phyloP scores from a whole-genome alignment of 208 protist genomes.

The Crithidia acanthocephali region DNA sequence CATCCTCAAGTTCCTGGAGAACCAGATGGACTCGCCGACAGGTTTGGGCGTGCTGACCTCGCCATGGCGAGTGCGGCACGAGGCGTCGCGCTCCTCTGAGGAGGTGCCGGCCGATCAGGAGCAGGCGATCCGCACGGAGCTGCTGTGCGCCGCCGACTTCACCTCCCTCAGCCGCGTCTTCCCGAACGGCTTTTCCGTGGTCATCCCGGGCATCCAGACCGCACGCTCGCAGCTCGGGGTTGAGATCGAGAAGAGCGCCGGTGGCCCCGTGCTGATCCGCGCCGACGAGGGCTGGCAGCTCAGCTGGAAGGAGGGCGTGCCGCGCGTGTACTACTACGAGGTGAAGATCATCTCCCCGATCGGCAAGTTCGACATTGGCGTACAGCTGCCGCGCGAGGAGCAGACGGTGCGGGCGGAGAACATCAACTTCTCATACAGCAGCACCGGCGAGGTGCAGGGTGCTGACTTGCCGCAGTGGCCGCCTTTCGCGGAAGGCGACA shows the following conservation, averaged over 20 bases:
- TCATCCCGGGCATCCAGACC: conserved; percentile 67
- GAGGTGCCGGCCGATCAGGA: conserved; percentile 37
- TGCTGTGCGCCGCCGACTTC: conserved; percentile 68
- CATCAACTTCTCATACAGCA: conserved; percentile 69
- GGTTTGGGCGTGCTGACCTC: conserved; percentile 48
- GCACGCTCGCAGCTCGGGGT: conserved; percentile 68
- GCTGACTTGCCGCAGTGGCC: conserved; percentile 40
- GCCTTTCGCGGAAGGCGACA: conserved; percentile 74
- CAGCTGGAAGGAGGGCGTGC: conserved; percentile 71
- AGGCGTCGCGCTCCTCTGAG: conserved; percentile 19
- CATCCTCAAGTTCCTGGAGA: conserved; percentile 61
- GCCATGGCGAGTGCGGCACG: conserved; percentile 49
- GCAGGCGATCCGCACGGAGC: conserved; percentile 45
- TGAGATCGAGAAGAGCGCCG: conserved; percentile 67
- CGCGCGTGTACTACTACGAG: conserved; percentile 89
- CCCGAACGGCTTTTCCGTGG: conserved; percentile 86
- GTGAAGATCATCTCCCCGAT: conserved; percentile 61
- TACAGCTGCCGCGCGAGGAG: conserved; percentile 33
- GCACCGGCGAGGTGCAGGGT: conserved; percentile 58
- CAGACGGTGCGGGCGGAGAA: conserved; percentile 38
- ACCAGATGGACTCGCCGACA: conserved; percentile 63
- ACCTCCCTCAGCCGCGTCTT: conserved; percentile 71
- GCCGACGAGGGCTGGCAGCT: conserved; percentile 88
- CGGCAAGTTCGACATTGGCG: conserved; percentile 46
- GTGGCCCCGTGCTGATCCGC: conserved; percentile 57